Conservation (phyloP, 164 flowering plant genomes). For the Houttuynia cordata region DNA sequence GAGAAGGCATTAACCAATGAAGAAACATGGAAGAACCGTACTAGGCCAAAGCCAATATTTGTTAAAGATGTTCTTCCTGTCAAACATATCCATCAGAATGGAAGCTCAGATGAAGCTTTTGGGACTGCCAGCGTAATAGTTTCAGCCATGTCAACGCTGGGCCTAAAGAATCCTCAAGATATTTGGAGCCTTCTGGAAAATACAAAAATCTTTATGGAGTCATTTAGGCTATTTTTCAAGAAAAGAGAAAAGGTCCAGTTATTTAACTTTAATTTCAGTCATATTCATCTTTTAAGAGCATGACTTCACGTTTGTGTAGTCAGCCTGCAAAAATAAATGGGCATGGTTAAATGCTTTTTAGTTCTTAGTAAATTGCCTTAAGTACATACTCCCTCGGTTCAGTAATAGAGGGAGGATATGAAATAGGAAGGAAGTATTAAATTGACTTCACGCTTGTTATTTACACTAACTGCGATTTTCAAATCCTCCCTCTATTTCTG, state of each 20-base stretch:
- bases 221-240: slow-evolving; percentile 58
- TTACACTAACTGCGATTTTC: no score
- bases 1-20: slow-evolving; percentile 82
- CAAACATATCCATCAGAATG: slow-evolving; percentile 34
- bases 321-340: no score
- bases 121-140: slow-evolving; percentile 25
- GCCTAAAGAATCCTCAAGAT: slow-evolving; percentile 89
- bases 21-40: slow-evolving; percentile 89
- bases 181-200: slow-evolving; percentile 80
- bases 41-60: slow-evolving; percentile 72
- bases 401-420: no score
- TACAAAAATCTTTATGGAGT: slow-evolving; percentile 69
- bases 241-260: slow-evolving; percentile 60
- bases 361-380: no score
- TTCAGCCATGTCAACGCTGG: slow-evolving; percentile 78
- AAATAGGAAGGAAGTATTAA: no score
- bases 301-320: no score
- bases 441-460: no score
- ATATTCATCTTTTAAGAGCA: no score
- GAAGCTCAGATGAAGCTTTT: slow-evolving; percentile 27
- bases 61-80: slow-evolving; percentile 44
- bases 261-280: not conserved
- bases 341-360: no score
- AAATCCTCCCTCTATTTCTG: no score
- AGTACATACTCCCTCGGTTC: no score